A percentile compares a stretch with the other conserved stretches of the same genome.
Evolutionary conservation across 208 protist genomes (phyloP).

Genomic region (Crithidia expoeki): DNA sequence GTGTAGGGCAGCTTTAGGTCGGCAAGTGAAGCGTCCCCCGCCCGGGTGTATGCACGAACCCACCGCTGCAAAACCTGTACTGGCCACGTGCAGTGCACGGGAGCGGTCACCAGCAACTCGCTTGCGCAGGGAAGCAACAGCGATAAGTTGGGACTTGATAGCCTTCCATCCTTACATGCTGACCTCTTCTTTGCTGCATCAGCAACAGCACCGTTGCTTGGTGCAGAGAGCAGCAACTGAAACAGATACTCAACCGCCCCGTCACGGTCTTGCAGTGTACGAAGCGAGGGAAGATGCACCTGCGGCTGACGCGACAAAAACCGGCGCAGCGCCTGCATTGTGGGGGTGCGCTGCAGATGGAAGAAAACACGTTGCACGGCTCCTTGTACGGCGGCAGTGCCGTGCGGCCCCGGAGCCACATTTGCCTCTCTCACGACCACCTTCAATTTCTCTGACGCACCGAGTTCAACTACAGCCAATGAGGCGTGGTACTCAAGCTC

Average conservation of each 20-base stretch:
- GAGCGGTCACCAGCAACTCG: too few relatives aligned
- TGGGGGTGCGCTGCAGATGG: slow-evolving; percentile 25
- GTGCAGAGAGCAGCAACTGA: neutral
- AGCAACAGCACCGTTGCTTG: neutral
- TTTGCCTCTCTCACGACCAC: neutral
- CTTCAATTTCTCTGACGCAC: neutral
- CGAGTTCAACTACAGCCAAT: neutral
- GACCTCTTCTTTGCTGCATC: too few relatives aligned
- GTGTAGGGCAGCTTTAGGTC: slow-evolving; percentile 11
- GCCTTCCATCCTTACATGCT: too few relatives aligned
- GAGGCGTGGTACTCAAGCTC: neutral
- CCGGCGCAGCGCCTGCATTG: slow-evolving; percentile 25
- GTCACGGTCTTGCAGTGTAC: slow-evolving; percentile 14
- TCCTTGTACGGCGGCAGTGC: slow-evolving; percentile 7
- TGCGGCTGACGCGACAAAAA: slow-evolving; percentile 23
- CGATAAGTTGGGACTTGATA: too few relatives aligned
- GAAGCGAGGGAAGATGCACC: slow-evolving; percentile 28
- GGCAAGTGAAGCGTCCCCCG: neutral
- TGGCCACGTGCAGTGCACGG: slow-evolving; percentile 13
- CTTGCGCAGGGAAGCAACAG: neutral
- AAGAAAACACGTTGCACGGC: slow-evolving; percentile 21
- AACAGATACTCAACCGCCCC: slow-evolving; percentile 9
- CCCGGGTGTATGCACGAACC: slow-evolving; percentile 8
- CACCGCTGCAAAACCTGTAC: slow-evolving; percentile 21
- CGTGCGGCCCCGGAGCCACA: slow-evolving; percentile 12